These are phyloP conservation scores for Acmispon strigosus DNA, from an alignment of 306 rosid species.

Conservation along the genomic window DNA sequence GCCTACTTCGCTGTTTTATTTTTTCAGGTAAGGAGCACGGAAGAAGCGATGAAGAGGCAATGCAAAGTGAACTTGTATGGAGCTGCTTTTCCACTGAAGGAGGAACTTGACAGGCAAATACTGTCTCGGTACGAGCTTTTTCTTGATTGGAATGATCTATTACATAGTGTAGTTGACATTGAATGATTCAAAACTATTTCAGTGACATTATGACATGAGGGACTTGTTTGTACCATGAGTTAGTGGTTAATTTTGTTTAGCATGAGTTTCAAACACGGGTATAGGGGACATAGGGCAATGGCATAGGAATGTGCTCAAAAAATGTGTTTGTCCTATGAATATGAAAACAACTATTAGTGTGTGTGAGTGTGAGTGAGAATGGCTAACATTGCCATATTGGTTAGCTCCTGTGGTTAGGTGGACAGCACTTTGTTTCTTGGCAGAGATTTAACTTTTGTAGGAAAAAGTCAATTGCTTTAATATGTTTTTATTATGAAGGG, in stretches of 20 bases:
- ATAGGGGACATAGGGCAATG: background rate
- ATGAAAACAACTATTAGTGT: background rate
- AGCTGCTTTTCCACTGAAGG: constrained; percentile 73
- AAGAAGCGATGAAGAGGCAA: constrained; percentile 63
- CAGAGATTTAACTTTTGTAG: background rate
- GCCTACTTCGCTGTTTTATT: background rate
- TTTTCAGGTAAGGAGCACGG: constrained; percentile 38
- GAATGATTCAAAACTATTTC: background rate
- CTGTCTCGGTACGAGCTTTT: constrained; percentile 54
- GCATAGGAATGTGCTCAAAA: background rate
- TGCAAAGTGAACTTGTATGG: constrained; percentile 66
- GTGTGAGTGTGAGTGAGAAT: background rate
- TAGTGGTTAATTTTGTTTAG: background rate
- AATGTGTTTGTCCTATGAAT: background rate
- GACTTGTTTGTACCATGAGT: background rate
- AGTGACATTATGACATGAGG: background rate
- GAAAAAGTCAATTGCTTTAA: background rate
- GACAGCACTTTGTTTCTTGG: background rate
- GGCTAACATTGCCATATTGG: background rate
- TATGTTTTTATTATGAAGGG: background rate
- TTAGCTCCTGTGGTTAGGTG: background rate
- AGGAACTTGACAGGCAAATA: constrained; percentile 80
- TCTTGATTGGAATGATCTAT: background rate
- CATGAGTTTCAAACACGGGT: background rate
- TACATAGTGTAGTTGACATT: background rate